These are phyloP conservation scores for Pseudodiploospora longispora DNA, from an alignment of 2,329 filamentous ascomycete species.

Conservation along the genomic window DNA sequence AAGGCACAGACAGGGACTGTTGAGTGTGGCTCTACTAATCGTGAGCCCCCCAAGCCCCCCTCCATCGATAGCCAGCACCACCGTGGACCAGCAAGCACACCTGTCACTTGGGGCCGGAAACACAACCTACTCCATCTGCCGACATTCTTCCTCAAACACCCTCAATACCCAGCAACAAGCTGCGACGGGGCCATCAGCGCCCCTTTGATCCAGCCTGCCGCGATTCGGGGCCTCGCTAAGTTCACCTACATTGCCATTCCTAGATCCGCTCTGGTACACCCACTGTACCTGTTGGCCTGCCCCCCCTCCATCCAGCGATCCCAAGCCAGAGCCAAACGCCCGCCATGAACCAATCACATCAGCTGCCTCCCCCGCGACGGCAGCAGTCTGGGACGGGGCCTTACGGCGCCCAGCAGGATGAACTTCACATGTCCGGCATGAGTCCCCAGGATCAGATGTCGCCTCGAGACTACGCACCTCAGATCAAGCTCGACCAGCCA, in stretches of 20 bases:
- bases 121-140: no score
- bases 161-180: conserved; percentile 4
- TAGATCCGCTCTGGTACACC: not conserved
- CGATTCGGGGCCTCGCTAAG: conserved; percentile 3
- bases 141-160: no score
- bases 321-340: not conserved
- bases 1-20: no score
- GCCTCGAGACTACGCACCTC: conserved; percentile 41
- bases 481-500: conserved; percentile 43
- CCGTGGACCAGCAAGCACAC: no score
- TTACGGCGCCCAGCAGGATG: conserved; percentile 34
- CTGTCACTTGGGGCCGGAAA: no score
- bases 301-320: not conserved
- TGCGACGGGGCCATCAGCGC: conserved; percentile 8
- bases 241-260: conserved; percentile 3
- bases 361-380: conserved; percentile 23
- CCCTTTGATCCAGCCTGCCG: conserved; percentile 9
- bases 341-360: conserved; percentile 34
- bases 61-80: no score
- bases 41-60: no score
- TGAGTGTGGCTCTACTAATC: no score
- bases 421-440: conserved; percentile 47
- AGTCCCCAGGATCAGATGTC: conserved; percentile 36
- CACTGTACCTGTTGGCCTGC: conserved; percentile 3
- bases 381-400: conserved; percentile 16